Conservation (phyloP, 2,329 filamentous ascomycete species). For the Fusarium sp. region DNA sequence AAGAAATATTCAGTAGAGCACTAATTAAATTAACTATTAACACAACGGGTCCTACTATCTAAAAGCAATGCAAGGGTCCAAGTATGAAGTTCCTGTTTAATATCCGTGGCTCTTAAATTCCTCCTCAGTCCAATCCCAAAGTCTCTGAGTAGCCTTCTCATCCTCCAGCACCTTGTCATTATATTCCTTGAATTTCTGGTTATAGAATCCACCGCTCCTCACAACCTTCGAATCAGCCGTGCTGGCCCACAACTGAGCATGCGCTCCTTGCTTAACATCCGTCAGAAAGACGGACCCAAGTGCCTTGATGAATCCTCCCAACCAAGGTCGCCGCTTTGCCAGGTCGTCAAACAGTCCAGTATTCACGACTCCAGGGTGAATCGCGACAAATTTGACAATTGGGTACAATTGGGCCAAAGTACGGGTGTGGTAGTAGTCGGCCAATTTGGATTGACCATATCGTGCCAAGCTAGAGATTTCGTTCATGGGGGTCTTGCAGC, state of each 20-base stretch:
- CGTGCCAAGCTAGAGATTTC: neutral
- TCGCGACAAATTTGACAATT: neutral
- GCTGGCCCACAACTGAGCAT: neutral
- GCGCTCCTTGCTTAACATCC: neutral
- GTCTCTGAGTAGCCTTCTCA: neutral
- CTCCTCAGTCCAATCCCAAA: constrained; percentile 1
- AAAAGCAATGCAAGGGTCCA: no score
- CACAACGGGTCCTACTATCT: no score
- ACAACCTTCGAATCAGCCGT: neutral
- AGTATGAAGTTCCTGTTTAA: neutral
- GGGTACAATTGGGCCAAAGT: neutral
- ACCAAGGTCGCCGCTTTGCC: neutral
- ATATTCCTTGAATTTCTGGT: neutral
- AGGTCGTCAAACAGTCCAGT: neutral
- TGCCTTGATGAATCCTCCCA: neutral
- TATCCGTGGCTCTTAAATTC: neutral
- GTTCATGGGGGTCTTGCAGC: neutral
- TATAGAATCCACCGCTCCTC: neutral
- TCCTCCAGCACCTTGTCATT: neutral
- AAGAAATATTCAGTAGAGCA: no score
- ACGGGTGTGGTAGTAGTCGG: neutral
- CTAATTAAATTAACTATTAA: no score
- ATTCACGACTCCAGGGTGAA: neutral
- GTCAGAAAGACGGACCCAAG: neutral
- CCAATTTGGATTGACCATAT: neutral